Conservation (phyloP, 768 basidiomycete genomes). For the Roridomyces roridus region DNA sequence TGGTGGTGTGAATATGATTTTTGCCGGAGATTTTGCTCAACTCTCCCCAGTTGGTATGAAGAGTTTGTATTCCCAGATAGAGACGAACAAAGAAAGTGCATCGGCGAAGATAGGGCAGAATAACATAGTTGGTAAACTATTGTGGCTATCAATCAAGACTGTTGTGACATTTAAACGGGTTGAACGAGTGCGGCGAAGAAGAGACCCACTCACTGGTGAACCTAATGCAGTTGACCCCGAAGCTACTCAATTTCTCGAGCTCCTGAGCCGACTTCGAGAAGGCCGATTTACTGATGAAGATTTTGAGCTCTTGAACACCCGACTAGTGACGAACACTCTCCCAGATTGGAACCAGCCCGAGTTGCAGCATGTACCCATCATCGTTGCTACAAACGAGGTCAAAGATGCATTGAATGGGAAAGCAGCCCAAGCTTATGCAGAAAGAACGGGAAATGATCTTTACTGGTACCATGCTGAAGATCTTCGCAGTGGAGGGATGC, state of each 20-base stretch:
- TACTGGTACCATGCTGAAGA: conserved; percentile 40
- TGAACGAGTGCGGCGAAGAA: conserved; percentile 2
- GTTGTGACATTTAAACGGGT: conserved; percentile 34
- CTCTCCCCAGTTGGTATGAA: conserved; percentile 41
- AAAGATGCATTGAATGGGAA: conserved; percentile 44
- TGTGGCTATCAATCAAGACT: conserved; percentile 38
- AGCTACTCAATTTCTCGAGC: conserved; percentile 26
- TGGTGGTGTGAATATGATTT: conserved; percentile 47
- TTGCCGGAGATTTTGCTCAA: conserved; percentile 51
- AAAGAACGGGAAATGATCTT: background rate
- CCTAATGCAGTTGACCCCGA: conserved; percentile 28
- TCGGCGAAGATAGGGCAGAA: conserved; percentile 19
- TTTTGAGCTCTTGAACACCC: conserved; percentile 15
- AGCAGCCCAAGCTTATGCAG: conserved; percentile 32
- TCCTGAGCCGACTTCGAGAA: conserved; percentile 29
- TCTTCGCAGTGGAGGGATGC: background rate
- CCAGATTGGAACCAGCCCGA: background rate
- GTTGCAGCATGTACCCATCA: conserved; percentile 39
- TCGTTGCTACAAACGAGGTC: conserved; percentile 40
- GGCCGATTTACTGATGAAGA: conserved; percentile 35
- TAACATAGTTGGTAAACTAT: conserved; percentile 32
- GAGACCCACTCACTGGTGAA: background rate
- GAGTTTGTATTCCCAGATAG: conserved; percentile 26
- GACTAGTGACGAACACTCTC: conserved; percentile 7
- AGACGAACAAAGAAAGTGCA: background rate